phyloP scores from a whole-genome alignment of 2,329 filamentous ascomycete species.

The Botrytis cinerea region DNA sequence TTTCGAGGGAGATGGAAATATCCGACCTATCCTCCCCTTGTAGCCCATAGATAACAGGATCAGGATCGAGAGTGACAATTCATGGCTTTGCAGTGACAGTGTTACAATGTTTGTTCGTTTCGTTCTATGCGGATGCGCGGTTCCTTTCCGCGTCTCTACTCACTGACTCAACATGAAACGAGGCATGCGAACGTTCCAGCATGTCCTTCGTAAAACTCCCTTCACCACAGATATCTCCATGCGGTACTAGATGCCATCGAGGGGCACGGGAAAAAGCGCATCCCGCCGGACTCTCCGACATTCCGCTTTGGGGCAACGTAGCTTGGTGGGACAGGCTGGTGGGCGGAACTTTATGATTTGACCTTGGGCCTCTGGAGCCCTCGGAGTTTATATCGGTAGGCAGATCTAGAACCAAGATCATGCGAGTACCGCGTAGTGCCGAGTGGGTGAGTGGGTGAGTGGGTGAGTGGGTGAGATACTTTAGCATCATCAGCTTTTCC shows the following conservation, averaged over 20 bases:
- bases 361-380: background rate
- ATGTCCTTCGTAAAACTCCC: background rate
- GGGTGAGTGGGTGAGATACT: background rate
- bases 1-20: background rate
- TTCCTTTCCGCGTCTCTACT: background rate
- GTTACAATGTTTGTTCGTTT: background rate
- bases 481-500: background rate
- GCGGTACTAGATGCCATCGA: too few species aligned
- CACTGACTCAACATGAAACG: background rate
- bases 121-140: background rate
- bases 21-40: too few species aligned
- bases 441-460: background rate
- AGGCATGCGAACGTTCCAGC: background rate
- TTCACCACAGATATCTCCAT: background rate
- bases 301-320: constrained; percentile 2
- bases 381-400: background rate
- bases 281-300: background rate
- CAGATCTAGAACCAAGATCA: background rate
- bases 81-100: background rate
- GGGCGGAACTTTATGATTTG: background rate
- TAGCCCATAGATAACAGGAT: background rate
- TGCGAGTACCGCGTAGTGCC: background rate
- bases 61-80: background rate
- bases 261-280: background rate
- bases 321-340: background rate